Percentiles rank a stretch among this genome's conserved stretches.
These are phyloP conservation scores for Athelia psychrophila DNA, from an alignment of 1,284 basidiomycete species.

Conservation along the genomic window DNA sequence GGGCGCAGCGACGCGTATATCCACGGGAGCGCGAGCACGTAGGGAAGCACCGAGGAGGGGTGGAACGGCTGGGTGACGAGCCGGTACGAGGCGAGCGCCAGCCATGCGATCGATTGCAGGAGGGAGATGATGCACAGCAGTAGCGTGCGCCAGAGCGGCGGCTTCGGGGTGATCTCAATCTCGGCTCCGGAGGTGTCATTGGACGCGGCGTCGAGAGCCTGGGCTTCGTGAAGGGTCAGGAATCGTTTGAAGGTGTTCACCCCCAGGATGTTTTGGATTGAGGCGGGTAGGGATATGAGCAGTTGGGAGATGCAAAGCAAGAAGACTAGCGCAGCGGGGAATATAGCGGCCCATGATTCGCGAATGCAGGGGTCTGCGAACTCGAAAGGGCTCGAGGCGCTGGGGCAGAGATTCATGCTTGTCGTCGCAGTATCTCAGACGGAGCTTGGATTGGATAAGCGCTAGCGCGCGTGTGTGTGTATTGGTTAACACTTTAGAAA, in stretches of 20 bases:
- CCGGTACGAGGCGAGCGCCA: conserved; percentile 42
- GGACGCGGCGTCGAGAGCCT: conserved; percentile 38
- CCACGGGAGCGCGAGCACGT: conserved; percentile 53
- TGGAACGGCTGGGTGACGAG: conserved; percentile 27
- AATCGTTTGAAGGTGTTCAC: conserved; percentile 41
- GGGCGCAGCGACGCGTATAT: conserved; percentile 50
- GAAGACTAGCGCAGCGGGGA: conserved; percentile 48
- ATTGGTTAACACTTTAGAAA: too few species aligned
- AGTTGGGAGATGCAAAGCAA: conserved; percentile 37
- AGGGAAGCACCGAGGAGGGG: conserved; percentile 29
- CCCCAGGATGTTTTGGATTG: conserved; percentile 20
- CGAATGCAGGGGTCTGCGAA: conserved; percentile 52
- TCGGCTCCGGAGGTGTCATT: conserved; percentile 20
- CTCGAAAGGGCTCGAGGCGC: conserved; percentile 22
- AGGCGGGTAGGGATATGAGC: conserved; percentile 30
- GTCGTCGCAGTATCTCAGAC: too few species aligned
- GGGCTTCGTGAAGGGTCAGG: conserved; percentile 56
- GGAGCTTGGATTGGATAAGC: too few species aligned
- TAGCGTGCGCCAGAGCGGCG: conserved; percentile 54
- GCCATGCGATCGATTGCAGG: conserved; percentile 47
- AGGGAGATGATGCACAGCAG: conserved; percentile 49
- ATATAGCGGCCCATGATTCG: conserved; percentile 50
- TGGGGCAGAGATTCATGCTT: neutral
- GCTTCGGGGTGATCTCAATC: conserved; percentile 17
- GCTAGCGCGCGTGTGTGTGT: too few species aligned